Evolutionary conservation across 306 rosid species (phyloP).

Genomic region (Lathyrus aphaca): DNA sequence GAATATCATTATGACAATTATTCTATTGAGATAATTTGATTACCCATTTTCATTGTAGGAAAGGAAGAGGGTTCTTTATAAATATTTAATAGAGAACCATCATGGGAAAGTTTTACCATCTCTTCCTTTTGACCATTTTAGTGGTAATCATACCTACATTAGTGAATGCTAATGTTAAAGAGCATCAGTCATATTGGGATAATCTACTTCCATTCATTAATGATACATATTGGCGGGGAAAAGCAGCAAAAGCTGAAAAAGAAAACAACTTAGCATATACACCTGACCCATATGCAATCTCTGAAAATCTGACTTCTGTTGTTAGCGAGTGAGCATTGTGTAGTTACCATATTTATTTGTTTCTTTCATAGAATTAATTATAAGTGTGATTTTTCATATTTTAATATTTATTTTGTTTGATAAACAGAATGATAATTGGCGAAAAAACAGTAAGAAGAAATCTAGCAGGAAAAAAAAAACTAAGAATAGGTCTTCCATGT

Average conservation of each 20-base stretch:
- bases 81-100: not conserved
- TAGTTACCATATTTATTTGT: not conserved
- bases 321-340: conserved; percentile 50
- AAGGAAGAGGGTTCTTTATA: too few species aligned
- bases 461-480: not conserved
- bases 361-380: not conserved
- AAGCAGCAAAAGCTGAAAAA: too few species aligned
- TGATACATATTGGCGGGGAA: too few species aligned
- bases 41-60: too few species aligned
- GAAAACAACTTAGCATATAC: too few species aligned
- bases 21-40: too few species aligned
- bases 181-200: conserved; percentile 50
- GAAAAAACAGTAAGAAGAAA: conserved; percentile 44
- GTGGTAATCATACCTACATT: too few species aligned
- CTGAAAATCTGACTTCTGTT: conserved; percentile 38
- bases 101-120: not conserved
- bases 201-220: conserved; percentile 25
- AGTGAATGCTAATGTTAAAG: conserved; percentile 38
- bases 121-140: too few species aligned
- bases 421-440: conserved; percentile 40
- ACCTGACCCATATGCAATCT: conserved; percentile 47
- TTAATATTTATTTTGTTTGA: not conserved
- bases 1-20: too few species aligned
- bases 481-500: too few species aligned
- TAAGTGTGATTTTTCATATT: not conserved